phyloP scores from a whole-genome alignment of 1,139 yeast species.

The Yamadazyma dushanensis region DNA sequence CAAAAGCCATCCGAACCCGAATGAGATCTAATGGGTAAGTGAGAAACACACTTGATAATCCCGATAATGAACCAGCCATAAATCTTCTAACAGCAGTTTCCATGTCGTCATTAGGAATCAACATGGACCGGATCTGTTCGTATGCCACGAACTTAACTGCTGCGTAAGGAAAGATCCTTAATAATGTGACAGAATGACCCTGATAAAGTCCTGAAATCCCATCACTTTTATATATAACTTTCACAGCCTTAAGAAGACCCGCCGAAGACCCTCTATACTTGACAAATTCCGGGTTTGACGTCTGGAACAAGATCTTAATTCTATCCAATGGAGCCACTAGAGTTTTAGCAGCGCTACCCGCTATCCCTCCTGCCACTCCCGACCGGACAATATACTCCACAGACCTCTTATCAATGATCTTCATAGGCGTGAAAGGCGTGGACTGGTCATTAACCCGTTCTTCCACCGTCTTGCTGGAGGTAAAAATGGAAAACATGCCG shows the following conservation, averaged over 20 bases:
- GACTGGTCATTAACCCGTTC: constrained; percentile 31
- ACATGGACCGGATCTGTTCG: constrained; percentile 79
- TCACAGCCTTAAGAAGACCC: constrained; percentile 76
- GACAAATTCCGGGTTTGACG: constrained; percentile 85
- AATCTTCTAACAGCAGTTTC: constrained; percentile 84
- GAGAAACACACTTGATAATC: constrained; percentile 80
- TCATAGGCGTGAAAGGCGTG: constrained; percentile 26
- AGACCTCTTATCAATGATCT: constrained; percentile 57
- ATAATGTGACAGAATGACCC: constrained; percentile 91
- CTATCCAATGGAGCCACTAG: constrained; percentile 94
- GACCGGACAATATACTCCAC: constrained; percentile 77
- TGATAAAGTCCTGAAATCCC: constrained; percentile 87
- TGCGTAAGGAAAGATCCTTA: constrained; percentile 94
- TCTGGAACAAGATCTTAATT: constrained; percentile 91
- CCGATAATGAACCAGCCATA: constrained; percentile 87
- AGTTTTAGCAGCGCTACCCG: constrained; percentile 95
- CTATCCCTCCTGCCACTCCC: constrained; percentile 93
- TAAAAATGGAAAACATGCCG: constrained; percentile 4
- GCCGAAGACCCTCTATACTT: constrained; percentile 77
- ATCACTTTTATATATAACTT: constrained; percentile 62
- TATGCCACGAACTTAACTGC: constrained; percentile 97
- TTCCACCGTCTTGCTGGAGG: constrained; percentile 23
- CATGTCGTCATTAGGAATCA: constrained; percentile 71
- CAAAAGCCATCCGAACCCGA: constrained; percentile 89
- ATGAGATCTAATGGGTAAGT: constrained; percentile 92